Conservation (phyloP, 31 red algal genomes). For the Endocladia muricata region DNA sequence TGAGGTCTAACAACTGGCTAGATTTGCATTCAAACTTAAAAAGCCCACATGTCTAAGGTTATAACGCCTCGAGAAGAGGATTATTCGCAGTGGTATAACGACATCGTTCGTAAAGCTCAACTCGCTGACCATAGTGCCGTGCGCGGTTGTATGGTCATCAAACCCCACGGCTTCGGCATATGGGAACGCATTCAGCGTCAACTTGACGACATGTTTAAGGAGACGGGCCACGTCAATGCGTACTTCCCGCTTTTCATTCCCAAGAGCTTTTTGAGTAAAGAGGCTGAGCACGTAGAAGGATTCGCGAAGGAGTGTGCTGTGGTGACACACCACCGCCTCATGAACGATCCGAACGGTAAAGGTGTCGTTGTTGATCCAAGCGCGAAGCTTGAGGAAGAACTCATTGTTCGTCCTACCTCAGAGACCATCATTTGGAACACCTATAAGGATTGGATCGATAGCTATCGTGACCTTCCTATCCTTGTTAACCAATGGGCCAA, state of each 20-base stretch:
- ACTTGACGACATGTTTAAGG: constrained; percentile 78
- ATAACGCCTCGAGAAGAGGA: constrained; percentile 26
- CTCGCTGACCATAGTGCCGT: constrained; percentile 83
- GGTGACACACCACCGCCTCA: constrained; percentile 74
- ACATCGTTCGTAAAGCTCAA: constrained; percentile 77
- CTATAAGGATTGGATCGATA: constrained; percentile 83
- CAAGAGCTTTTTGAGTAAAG: constrained; percentile 42
- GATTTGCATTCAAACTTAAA: no score
- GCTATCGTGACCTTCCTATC: constrained; percentile 93
- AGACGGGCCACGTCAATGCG: constrained; percentile 82
- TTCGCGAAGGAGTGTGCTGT: constrained; percentile 92
- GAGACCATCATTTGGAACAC: constrained; percentile 92
- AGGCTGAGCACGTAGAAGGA: constrained; percentile 86
- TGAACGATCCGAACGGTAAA: no score
- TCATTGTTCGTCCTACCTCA: constrained; percentile 89
- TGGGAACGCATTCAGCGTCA: constrained; percentile 86
- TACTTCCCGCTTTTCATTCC: constrained; percentile 94
- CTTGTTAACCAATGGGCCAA: constrained; percentile 97
- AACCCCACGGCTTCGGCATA: constrained; percentile 75
- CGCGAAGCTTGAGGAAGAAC: constrained; percentile 72
- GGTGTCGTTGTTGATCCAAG: no score
- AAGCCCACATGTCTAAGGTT: no score
- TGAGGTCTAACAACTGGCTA: no score
- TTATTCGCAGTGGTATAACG: constrained; percentile 78
- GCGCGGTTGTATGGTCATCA: constrained; percentile 82